Evolutionary conservation across 495 filamentous ascomycete species (phyloP).

Genomic region (Aspergillus nidulans): DNA sequence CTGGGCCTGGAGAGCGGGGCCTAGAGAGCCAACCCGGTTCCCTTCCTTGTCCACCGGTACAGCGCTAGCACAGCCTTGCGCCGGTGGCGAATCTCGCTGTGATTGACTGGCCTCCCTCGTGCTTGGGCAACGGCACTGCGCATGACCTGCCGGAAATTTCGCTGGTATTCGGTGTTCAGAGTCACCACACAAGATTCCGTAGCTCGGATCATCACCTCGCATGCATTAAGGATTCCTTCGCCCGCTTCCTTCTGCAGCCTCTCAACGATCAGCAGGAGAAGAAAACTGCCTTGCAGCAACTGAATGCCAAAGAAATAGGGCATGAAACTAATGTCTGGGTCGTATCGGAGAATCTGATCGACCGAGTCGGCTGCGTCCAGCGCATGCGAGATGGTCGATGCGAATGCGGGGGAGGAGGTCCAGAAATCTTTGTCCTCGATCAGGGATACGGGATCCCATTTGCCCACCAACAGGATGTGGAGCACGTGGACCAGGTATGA

Average conservation of each 20-base stretch:
- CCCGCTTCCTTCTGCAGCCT: slow-evolving; percentile 76
- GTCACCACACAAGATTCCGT: slow-evolving; percentile 85
- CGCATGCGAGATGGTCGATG: slow-evolving; percentile 73
- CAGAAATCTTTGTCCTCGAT: slow-evolving; percentile 85
- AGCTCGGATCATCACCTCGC: slow-evolving; percentile 80
- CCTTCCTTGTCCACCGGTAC: slow-evolving; percentile 78
- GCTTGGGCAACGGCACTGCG: slow-evolving; percentile 75
- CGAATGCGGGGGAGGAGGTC: slow-evolving; percentile 80
- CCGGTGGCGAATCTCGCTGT: slow-evolving; percentile 70
- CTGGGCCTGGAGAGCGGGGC: neutral
- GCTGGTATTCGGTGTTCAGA: slow-evolving; percentile 80
- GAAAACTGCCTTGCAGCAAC: slow-evolving; percentile 75
- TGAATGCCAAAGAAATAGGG: slow-evolving; percentile 89
- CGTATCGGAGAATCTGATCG: slow-evolving; percentile 77
- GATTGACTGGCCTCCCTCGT: slow-evolving; percentile 67
- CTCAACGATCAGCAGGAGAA: slow-evolving; percentile 76
- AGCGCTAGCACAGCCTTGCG: slow-evolving; percentile 67
- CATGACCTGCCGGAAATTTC: slow-evolving; percentile 82
- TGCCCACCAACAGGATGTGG: slow-evolving; percentile 77
- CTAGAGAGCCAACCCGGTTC: slow-evolving; percentile 67
- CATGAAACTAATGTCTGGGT: slow-evolving; percentile 84
- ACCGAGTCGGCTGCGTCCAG: slow-evolving; percentile 77
- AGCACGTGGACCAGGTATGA: slow-evolving; percentile 82
- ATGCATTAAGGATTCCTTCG: slow-evolving; percentile 74
- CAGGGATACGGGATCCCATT: slow-evolving; percentile 83